Base-by-base conservation (phyloP, 1,284 basidiomycete genomes). In the Pseudozyma sp. region DNA sequence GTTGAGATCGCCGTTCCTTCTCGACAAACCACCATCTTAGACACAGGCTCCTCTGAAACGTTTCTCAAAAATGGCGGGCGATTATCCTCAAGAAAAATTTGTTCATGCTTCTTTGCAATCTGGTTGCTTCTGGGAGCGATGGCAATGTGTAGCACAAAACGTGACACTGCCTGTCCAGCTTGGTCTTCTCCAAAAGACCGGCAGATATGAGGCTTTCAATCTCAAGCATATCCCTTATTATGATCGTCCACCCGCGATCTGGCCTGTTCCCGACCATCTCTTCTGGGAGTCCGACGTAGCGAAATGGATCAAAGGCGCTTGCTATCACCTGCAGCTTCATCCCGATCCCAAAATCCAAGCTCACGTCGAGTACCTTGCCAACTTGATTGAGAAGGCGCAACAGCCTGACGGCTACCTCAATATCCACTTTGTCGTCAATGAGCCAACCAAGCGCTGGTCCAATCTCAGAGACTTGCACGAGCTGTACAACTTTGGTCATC, bases 271-370 rank as follows among this genome's bases (percentile, higher is more conserved):
- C 9, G 59, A 69, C 38, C 54, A 57, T 12, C 59, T 69, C 34
- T 69, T 69, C 39, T 69, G 66, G 66, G 66, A 69, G n/a, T 69
- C 66, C 3, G 66, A 69, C 18, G 54, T 62, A 5, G 67, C 60
- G 12, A 70, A 63, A 34, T 63, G 59, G 60, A 47, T 70, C 47
- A 60, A 70, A 47, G 67, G 60, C 13, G 56, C 48, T 31, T 63
- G 60, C 55, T 70, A 70, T 25, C 54, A 59, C 31, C 56, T 63
- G 10, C 55, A 58, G 10, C 18, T 34, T 8, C 47, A 52, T 34
- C 67, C 59, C 2, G 52, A 63, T 34, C 11, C 25, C 4, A 38
- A 63, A 34, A 44, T 63, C 14, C 55, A 53, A 21, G 10, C 18
- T 9, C 59, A 63, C 45, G 42, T 70, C 25, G 60, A 62, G 12